Evolutionary conservation across 148 eudicot species (phyloP), one percentile per base, ranked within the genome.

Genomic region (Oxyria digyna): DNA sequence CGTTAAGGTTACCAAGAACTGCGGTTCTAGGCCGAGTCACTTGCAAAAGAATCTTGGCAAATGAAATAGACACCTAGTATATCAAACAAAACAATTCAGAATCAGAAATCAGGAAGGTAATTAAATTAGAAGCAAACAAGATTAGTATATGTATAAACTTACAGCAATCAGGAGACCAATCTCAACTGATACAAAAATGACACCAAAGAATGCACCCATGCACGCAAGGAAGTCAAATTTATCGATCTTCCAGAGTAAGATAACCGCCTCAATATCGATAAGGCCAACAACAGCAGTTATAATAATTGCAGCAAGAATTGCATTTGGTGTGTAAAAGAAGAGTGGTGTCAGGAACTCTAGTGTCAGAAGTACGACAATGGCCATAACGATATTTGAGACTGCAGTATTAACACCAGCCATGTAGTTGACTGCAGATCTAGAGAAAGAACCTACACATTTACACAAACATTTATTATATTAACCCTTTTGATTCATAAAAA

Each of bases 21-120:
- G 91, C 88, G 26, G 92, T 81, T 67, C 95, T 78, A 1, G 98
- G 98, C 71, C 98, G 75, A 6, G 96, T 89, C 9, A 93, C 95
- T 85, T 86, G 98, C 43, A 93, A 77, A 14, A 93, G 85, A 50
- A 93, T 86, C 72, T 93, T 93, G 6, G 91, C 94, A 33, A 89
- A 89, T 3, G 98, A 93, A 67, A 89, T 83, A 20, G 81, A 65
- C 13, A 93, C 89, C 97, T 92, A n/a, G 57, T 38, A 59, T 11
- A 8, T 41, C 15, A 42, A 42, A 17, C 12, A 21, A 29, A 43
- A 42, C 54, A 24, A 68, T 14, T 13, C 20, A 29, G 15, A 43
- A 40, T 26, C 54, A 68, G 43, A 12, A 23, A 68, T 27, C 21
- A 2, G 7, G 7, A 15, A 24, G 35, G 8, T 14, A 57, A 24